Evolutionary conservation across 192 early-diverging fungal genomes (phyloP).

Genomic region (Lobosporangium transversale): DNA sequence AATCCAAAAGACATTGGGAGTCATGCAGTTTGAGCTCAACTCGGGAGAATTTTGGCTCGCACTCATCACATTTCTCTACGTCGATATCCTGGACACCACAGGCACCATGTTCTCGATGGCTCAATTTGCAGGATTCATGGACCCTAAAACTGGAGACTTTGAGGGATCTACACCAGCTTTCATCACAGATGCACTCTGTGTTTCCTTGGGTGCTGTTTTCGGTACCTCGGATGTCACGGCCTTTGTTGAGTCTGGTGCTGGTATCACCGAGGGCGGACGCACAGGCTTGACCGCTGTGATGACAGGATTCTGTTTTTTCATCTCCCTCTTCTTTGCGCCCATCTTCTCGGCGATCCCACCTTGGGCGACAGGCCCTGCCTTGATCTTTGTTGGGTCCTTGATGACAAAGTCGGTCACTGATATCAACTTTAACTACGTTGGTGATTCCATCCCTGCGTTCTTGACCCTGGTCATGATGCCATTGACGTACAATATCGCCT

Average conservation of each 20-base stretch:
- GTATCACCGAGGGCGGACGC: constrained; percentile 81
- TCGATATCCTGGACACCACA: constrained; percentile 87
- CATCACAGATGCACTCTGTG: constrained; percentile 72
- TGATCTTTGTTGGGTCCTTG: constrained; percentile 83
- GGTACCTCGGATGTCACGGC: constrained; percentile 82
- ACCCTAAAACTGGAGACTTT: constrained; percentile 79
- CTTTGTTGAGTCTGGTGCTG: constrained; percentile 85
- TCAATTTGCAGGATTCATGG: constrained; percentile 79
- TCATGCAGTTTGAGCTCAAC: constrained; percentile 70
- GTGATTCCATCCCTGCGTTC: constrained; percentile 83
- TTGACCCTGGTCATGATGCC: constrained; percentile 82
- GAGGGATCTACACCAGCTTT: constrained; percentile 80
- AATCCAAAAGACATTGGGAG: constrained; percentile 65
- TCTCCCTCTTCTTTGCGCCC: constrained; percentile 83
- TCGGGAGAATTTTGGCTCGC: constrained; percentile 78
- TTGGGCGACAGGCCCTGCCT: constrained; percentile 85
- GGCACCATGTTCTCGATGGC: constrained; percentile 90
- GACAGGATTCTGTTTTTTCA: constrained; percentile 75
- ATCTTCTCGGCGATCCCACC: constrained; percentile 87
- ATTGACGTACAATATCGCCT: constrained; percentile 82
- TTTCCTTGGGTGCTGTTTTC: constrained; percentile 75
- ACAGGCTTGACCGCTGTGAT: constrained; percentile 82
- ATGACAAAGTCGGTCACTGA: constrained; percentile 75
- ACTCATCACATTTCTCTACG: constrained; percentile 85
- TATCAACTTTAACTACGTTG: constrained; percentile 84